These are phyloP conservation scores for Apiospora saccharicola DNA, from an alignment of 2,329 filamentous ascomycete species.

Conservation along the genomic window DNA sequence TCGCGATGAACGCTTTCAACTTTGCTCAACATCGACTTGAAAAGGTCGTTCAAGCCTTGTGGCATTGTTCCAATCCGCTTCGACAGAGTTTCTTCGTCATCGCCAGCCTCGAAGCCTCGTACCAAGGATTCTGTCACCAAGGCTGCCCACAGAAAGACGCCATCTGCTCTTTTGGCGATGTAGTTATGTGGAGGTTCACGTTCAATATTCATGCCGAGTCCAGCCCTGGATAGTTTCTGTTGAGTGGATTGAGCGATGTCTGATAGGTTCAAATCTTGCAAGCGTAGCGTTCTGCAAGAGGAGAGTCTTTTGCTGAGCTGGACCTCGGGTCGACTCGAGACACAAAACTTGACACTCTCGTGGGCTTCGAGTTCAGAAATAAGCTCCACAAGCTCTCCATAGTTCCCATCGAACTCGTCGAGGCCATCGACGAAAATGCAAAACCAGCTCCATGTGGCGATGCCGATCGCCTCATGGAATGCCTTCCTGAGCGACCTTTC, in stretches of 20 bases:
- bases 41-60: background rate
- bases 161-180: background rate
- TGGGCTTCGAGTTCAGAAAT: background rate
- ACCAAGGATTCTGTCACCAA: background rate
- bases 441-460: background rate
- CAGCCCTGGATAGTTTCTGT: background rate
- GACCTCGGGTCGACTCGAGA: background rate
- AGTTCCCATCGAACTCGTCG: background rate
- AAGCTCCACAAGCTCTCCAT: background rate
- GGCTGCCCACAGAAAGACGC: background rate
- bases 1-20: background rate
- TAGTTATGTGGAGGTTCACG: background rate
- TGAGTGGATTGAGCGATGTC: background rate
- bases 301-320: background rate
- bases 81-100: background rate
- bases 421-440: background rate
- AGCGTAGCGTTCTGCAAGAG: background rate
- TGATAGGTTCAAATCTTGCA: background rate
- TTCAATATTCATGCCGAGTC: background rate
- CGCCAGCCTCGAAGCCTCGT: background rate
- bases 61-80: background rate
- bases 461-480: background rate
- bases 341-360: background rate
- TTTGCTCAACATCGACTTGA: background rate
- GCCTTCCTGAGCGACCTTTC: background rate